phyloP scores from a whole-genome alignment of 441 rosid species.

The Rhodomyrtus psidioides region DNA sequence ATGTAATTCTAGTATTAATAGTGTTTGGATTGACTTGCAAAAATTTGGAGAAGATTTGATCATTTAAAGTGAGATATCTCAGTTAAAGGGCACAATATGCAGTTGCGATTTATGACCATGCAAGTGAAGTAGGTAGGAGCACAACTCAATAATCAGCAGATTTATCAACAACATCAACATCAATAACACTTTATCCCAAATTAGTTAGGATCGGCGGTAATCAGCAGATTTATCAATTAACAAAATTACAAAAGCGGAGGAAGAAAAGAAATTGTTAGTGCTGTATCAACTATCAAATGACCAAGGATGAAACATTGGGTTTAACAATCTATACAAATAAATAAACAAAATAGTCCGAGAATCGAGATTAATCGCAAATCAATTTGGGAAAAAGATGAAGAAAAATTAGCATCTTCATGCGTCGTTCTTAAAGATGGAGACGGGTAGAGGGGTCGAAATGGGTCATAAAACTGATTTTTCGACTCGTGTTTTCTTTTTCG shows the following conservation, averaged over 20 bases:
- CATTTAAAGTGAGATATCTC: not conserved
- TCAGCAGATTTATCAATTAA: not conserved
- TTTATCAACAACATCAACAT: too few species aligned
- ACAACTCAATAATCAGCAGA: not conserved
- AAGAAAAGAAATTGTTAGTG: accelerated
- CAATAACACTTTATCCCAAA: too few species aligned
- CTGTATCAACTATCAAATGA: not conserved
- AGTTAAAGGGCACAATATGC: not conserved
- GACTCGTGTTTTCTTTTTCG: not conserved
- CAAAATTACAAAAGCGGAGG: not conserved
- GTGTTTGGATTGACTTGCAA: not conserved
- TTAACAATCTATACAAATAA: not conserved
- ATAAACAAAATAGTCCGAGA: not conserved
- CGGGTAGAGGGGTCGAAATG: not conserved
- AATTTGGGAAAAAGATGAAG: not conserved
- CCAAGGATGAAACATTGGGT: not conserved
- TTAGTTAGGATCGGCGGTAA: too few species aligned
- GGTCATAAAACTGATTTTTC: not conserved
- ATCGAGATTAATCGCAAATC: not conserved
- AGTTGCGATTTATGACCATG: not conserved
- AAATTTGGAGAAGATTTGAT: not conserved
- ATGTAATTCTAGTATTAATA: not conserved
- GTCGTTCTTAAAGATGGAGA: too few species aligned
- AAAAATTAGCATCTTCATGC: not conserved
- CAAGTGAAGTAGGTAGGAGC: not conserved